Percentiles rank a stretch among this genome's conserved stretches.
Evolutionary conservation across 768 basidiomycete genomes (phyloP).

Genomic region (Phylloporus rhodoxanthus): DNA sequence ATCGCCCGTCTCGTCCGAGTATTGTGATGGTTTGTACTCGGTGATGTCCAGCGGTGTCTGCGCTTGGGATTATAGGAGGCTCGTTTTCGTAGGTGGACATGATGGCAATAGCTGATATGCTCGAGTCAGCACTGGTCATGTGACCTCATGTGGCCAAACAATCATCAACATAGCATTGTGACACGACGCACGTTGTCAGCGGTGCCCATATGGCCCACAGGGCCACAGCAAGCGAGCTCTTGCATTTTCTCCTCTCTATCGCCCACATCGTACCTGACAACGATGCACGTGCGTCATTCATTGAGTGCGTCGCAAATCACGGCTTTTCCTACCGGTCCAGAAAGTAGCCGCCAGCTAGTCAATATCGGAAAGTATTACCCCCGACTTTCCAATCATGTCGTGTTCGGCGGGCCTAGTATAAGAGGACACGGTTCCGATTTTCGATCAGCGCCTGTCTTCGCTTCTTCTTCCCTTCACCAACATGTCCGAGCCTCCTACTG

Average conservation of each 20-base stretch:
- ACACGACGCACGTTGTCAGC: no score
- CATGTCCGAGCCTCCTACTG: slow-evolving; percentile 15
- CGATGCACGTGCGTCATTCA: no score
- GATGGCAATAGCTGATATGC: background rate
- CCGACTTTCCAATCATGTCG: background rate
- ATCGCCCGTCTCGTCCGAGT: background rate
- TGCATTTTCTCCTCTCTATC: no score
- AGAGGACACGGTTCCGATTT: background rate
- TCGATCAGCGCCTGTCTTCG: background rate
- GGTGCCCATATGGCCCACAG: no score
- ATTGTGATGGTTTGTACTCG: background rate
- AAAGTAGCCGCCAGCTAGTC: slow-evolving; percentile 18
- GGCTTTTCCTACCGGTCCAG: slow-evolving; percentile 2
- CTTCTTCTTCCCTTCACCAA: slow-evolving; percentile 2
- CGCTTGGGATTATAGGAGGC: background rate
- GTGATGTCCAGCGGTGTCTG: background rate
- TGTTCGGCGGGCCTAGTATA: slow-evolving; percentile 5
- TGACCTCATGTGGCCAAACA: no score
- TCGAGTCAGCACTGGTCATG: no score
- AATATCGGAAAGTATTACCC: slow-evolving; percentile 1
- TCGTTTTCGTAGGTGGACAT: background rate
- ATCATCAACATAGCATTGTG: no score
- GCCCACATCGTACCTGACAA: no score
- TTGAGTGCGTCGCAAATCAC: background rate
- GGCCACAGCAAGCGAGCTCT: no score